Evolutionary conservation across 805 yeast genomes (phyloP).

Genomic region (Starmerella bombi): DNA sequence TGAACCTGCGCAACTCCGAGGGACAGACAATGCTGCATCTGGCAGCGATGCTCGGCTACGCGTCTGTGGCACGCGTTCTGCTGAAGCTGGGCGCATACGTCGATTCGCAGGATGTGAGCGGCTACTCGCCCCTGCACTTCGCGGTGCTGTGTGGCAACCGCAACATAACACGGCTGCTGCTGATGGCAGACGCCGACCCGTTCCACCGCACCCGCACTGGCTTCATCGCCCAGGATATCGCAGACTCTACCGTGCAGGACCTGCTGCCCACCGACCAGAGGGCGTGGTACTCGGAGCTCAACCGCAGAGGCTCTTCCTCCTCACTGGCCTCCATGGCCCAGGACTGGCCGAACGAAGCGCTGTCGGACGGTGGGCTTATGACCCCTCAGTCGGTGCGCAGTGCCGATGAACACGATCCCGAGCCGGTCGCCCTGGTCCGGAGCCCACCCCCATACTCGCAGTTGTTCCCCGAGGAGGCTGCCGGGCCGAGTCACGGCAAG

Average conservation of each 20-base stretch:
- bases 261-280: constrained; percentile 23
- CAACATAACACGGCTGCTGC: constrained; percentile 27
- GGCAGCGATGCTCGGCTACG: constrained; percentile 64
- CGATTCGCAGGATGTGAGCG: constrained; percentile 64
- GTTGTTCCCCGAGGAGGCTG: constrained; percentile 18
- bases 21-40: constrained; percentile 85
- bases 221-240: constrained; percentile 30
- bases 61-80: constrained; percentile 46
- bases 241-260: constrained; percentile 23
- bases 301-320: constrained; percentile 20
- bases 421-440: background rate
- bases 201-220: constrained; percentile 22
- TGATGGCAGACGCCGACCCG: constrained; percentile 23
- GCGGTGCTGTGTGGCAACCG: constrained; percentile 68
- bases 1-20: constrained; percentile 67
- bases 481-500: too few species aligned
- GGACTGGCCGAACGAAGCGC: constrained; percentile 10
- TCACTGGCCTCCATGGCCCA: constrained; percentile 15
- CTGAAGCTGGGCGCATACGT: constrained; percentile 44
- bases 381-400: background rate
- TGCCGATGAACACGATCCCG: too few species aligned
- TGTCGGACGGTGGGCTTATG: too few species aligned
- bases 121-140: constrained; percentile 76
- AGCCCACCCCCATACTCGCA: constrained; percentile 16
- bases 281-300: constrained; percentile 19